Evolutionary conservation across 2,329 filamentous ascomycete species (phyloP), one percentile per base, ranked within the genome.

Genomic region (Aspergillus proliferans): DNA sequence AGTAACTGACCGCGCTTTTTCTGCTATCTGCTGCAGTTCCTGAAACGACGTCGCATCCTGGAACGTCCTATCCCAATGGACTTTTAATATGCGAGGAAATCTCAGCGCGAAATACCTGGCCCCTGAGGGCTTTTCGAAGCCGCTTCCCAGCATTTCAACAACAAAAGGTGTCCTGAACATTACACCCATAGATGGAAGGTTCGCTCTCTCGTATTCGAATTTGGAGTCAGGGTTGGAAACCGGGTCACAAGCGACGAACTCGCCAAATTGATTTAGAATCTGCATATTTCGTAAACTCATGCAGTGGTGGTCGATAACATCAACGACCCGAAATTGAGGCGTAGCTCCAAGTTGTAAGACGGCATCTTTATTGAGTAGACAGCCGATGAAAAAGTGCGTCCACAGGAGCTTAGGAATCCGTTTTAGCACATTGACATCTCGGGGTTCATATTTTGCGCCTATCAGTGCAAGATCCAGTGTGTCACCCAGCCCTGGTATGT

Each of bases 331-430:
- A 63, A 88, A 92, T 1, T 66, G 69, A 0, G 87, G 85, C 46
- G 66, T 77, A 3, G 52, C 55, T 2, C 70, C 66, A 55, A 71
- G 77, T 6, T 77, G 72, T 24, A 73, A 62, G 0, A 84, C 79
- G 12, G 79, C 76, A 5, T 79, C 73, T 56, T 81, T 83, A 58
- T 93, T 93, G 19, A 79, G 72, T 7, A 91, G 72, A 64, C 88
- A 95, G 1, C 83, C 90, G 14, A 95, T 69, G 59, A 86, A 84
- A 60, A 94, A 95, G 45, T 87, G 82, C 3, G 88, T 95, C 85
- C 86, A 95, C 47, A 78, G 77, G 40, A 87, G 61, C 15, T 76
- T 74, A 5, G 73, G 71, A 2, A 84, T 66, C 4, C 72, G 67
- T 2, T 51, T 43, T 43, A 81, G 78, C 6, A 76, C 72, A 42